Evolutionary conservation across 2,329 filamentous ascomycete species (phyloP).

Genomic region (Penicillium hesseltinei): DNA sequence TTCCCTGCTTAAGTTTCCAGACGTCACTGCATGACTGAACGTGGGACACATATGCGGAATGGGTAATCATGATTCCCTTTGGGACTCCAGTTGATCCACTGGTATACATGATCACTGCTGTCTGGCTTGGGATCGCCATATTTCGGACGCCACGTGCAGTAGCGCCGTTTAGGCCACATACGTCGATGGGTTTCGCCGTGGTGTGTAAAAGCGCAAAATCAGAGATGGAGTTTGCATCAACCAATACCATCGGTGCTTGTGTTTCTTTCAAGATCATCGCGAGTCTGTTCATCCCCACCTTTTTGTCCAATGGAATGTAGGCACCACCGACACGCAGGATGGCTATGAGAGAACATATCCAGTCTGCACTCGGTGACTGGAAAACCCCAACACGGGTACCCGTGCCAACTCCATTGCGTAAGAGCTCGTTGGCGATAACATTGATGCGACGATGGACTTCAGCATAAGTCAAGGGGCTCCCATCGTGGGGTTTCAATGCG

Average conservation of each 20-base stretch:
- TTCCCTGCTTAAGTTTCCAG: constrained; percentile 9
- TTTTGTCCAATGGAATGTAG: constrained; percentile 37
- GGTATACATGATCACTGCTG: constrained; percentile 20
- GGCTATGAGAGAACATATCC: constrained; percentile 34
- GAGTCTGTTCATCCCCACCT: constrained; percentile 25
- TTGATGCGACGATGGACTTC: constrained; percentile 35
- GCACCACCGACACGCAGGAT: constrained; percentile 32
- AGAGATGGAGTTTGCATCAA: constrained; percentile 5
- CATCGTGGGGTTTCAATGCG: constrained; percentile 31
- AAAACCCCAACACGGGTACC: constrained; percentile 42
- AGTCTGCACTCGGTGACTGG: constrained; percentile 33
- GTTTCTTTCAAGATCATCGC: constrained; percentile 21
- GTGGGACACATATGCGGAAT: constrained; percentile 16
- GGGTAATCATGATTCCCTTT: constrained; percentile 16
- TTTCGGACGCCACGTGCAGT: neutral
- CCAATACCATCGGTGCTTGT: constrained; percentile 7
- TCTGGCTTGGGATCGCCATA: constrained; percentile 4
- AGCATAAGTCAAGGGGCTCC: constrained; percentile 36
- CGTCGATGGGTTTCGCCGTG: constrained; percentile 6
- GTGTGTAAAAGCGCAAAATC: constrained; percentile 7
- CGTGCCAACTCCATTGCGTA: constrained; percentile 6
- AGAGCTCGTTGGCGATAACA: constrained; percentile 35
- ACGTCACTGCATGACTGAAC: constrained; percentile 8
- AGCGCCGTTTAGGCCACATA: neutral
- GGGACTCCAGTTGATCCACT: constrained; percentile 24